phyloP scores from a whole-genome alignment of 176 grass and related monocot species.

The Lolium rigidum region DNA sequence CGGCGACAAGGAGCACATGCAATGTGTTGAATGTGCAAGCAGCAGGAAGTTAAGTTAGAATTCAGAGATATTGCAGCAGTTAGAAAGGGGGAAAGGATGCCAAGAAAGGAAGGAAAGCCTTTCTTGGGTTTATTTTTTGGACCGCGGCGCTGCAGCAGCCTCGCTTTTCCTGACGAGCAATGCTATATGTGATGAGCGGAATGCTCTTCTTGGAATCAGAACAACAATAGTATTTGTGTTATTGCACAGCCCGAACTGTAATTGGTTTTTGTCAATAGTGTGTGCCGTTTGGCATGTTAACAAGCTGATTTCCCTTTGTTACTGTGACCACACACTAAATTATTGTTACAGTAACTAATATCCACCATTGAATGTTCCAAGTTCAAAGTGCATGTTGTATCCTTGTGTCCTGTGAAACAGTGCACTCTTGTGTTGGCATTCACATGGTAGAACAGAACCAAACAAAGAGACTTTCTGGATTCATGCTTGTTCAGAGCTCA shows the following conservation, averaged over 20 bases:
- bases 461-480: too few relatives aligned
- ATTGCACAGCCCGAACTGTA: slow-evolving; percentile 10
- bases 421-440: too few relatives aligned
- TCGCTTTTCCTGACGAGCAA: slow-evolving; percentile 29
- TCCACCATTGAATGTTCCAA: not conserved
- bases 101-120: slow-evolving; percentile 12
- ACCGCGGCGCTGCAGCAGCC: not conserved
- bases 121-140: slow-evolving; percentile 16
- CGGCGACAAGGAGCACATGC: slow-evolving; percentile 12
- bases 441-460: too few relatives aligned
- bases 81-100: slow-evolving; percentile 2
- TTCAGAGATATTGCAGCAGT: slow-evolving; percentile 29
- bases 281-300: slow-evolving; percentile 27
- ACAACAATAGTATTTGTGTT: not conserved
- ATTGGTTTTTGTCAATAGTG: slow-evolving; percentile 39
- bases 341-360: not conserved
- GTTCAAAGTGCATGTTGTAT: not conserved
- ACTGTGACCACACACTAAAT: not conserved
- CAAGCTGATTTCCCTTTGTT: not conserved
- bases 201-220: slow-evolving; percentile 12
- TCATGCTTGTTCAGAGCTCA: too few relatives aligned
- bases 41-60: slow-evolving; percentile 25
- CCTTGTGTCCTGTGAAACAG: not conserved
- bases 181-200: slow-evolving; percentile 12
- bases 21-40: slow-evolving; percentile 8